Evolutionary conservation across 1,284 basidiomycete species (phyloP), one percentile per base, ranked within the genome.

Genomic region (Cutaneotrichosporon sp.): DNA sequence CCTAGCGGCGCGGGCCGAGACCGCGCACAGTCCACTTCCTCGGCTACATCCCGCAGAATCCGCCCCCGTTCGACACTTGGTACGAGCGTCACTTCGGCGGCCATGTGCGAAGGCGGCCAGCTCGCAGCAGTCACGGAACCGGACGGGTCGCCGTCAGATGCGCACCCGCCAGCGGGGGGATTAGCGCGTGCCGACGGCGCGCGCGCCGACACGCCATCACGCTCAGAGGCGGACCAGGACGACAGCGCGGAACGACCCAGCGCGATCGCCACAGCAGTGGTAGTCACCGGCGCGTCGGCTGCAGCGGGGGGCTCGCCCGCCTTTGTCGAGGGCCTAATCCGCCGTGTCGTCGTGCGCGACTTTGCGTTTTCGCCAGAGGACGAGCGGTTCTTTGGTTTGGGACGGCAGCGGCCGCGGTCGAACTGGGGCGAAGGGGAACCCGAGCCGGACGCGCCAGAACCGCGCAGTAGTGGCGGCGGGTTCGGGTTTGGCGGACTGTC

Each of bases 271-370:
- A 30, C 26, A 30, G 26, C 26, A 30, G 26, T 30, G 26, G 26
- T 30, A 10, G 26, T 30, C 26, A 30, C 26, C 10, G 26, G 26
- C 12, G 47, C 17, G 18, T 49, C 30, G 38, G 47, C 8, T 15
- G 39, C 39, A 4, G 20, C 47, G 15, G 26, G 26, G 18, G 38
- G 15, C 47, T 33, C 39, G 38, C 22, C 18, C 4, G 10, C 49
- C 17, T 26, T 36, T 10, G 40, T 46, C 12, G 54, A 44, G 7
- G 41, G 46, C 7, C 43, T 55, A 15, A 36, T 46, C 8, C 57
- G 57, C 14, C 57, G 57, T n/a, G 57, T 70, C 7, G 49, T 66
- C 18, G 64, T 74, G 15, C 65, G 68, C 37, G 72, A 74, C 49
- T 74, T 61, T 50, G 72, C 67, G 2, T 74, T 62, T 45, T 43